Base-by-base conservation (phyloP, 148 eudicot genomes). In the Limonium bicolor region DNA sequence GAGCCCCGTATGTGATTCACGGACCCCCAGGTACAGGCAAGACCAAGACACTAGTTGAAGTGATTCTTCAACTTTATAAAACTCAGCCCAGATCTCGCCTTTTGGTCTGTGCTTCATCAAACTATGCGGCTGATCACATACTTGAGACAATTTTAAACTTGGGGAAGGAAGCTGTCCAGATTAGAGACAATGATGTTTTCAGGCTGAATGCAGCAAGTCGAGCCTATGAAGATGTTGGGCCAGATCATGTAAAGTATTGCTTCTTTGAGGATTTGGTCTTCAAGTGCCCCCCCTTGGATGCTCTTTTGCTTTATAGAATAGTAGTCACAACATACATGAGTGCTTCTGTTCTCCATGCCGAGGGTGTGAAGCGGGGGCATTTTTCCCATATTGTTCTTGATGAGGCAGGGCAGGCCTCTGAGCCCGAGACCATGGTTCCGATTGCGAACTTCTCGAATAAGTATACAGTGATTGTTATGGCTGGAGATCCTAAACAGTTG, bases 1-100 rank as follows among this genome's bases (percentile, higher is more conserved):
- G 84, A 38, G 55, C 71, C 34, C 96, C 96, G 6, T 86, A 77
- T 52, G 55, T 86, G 53, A 86, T 86, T 28, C 67, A 86, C 46
- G 96, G 96, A 2, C 99, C 99, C 29, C 99, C 99, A 6, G 99
- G 99, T 28, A 90, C 99, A 18, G 99, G 99, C 14, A 90, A 90
- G 55, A 85, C 99, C 0, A 60, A 62, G 69, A 90, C 99, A 20
- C 65, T 90, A 0, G 72, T 85, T 6, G 95, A 85, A 58, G 72
- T 71, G 33, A 68, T 90, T 55, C 77, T 85, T 29, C 95, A 90
- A 54, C 53, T 90, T 13, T 81, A 81, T 34, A 50, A 7, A 33
- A 29, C 35, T 3, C 41, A 46, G 16, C 71, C 29, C 28, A 28
- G 19, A 43, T 27, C 72, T 15, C 60, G 51, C 20, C 51, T 87